Evolutionary conservation across 75 land plant species (phyloP), one percentile per base, ranked within the genome.

Genomic region (Cunninghamia lanceolata): DNA sequence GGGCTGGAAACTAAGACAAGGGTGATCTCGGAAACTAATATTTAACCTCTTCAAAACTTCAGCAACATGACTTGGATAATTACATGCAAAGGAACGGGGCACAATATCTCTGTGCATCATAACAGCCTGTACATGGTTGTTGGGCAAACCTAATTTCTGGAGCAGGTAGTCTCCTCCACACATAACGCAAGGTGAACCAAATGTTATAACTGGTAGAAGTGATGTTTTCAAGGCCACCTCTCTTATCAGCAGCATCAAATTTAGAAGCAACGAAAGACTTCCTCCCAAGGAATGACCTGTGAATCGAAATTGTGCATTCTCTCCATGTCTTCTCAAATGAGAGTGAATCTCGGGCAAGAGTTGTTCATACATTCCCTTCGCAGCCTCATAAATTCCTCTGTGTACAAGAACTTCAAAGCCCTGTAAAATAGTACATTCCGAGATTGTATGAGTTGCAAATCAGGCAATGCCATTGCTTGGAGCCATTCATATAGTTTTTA

Each of bases 251-350:
- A 50, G 16, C 53, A 50, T 50, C 80, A 97, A 88, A 52, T 88
- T 84, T 40, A 97, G 91, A 21, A 97, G 87, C 40, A 92, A 85
- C 19, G 92, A 92, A 9, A 97, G 91, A 87, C 99, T 97, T 1
- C 99, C 99, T 19, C 99, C 99, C 16, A 97, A 88, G 2, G 99
- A 97, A 88, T 97, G 99, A 9, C 99, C 99, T 8, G 93, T 90
- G 89, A 97, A 97, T 42, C 89, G 90, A 50, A 97, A 59, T 68
- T 87, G 89, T 34, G 94, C 99, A 36, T 85, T 83, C 10, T 90
- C 89, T 17, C 99, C 96, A 84, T 91, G 87, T 59, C 21, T 76
- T 40, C 84, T 68, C 39, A 93, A 28, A 86, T 94, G 96, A 38
- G 84, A 84, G 42, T 83, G 73, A 59, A 97, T 89, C 83, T 88